A percentile compares a stretch with the other conserved stretches of the same genome.
phyloP scores from a whole-genome alignment of 116 monocot genomes.

The Trichopus zeylanicus region DNA sequence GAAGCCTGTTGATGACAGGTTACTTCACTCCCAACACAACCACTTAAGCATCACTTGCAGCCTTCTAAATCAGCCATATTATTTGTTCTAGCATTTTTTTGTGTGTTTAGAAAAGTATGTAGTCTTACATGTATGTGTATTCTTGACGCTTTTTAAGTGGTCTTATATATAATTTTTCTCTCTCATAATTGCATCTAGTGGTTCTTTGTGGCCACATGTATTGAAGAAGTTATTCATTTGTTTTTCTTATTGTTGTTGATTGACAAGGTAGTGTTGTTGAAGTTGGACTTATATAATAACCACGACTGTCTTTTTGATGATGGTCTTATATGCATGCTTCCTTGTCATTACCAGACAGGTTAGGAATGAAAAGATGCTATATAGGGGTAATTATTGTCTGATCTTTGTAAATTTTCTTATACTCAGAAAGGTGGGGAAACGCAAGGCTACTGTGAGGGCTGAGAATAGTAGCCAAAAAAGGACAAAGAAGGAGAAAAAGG shows the following conservation, averaged over 20 bases:
- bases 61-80: not conserved
- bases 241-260: no score
- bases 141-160: not conserved
- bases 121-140: not conserved
- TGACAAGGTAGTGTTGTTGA: no score
- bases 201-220: not conserved
- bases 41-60: not conserved
- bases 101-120: not conserved
- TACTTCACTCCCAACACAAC: not conserved
- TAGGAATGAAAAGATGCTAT: not conserved
- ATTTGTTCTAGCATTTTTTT: not conserved
- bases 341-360: not conserved
- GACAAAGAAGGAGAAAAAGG: constrained; percentile 13
- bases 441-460: constrained; percentile 20
- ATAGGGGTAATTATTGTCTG: not conserved
- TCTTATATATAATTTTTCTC: no score
- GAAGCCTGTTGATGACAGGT: constrained; percentile 38
- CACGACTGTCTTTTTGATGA: not conserved
- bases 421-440: constrained; percentile 28
- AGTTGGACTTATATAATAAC: not conserved
- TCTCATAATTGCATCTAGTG: not conserved
- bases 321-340: not conserved
- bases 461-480: constrained; percentile 12
- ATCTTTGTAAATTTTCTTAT: not conserved
- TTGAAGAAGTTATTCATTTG: no score